These are phyloP conservation scores for Eucalyptus tenuipes DNA, from an alignment of 345 rosid genomes.

Conservation along the genomic window DNA sequence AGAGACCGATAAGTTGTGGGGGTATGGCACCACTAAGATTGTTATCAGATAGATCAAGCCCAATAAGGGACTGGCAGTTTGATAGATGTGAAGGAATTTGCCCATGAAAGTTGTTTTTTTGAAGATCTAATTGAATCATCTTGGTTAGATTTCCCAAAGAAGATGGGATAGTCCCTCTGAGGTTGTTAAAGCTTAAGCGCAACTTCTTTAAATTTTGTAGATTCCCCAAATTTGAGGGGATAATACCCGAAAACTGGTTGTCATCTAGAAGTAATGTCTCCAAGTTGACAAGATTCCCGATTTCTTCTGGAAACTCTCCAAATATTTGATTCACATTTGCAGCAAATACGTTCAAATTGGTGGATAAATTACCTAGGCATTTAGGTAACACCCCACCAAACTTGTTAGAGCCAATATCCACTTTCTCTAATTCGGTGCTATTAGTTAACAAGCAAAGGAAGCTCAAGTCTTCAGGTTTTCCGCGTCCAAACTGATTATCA, in stretches of 20 bases:
- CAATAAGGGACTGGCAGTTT: accelerated
- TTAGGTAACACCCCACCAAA: background rate
- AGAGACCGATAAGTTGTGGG: background rate
- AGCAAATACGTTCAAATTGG: accelerated
- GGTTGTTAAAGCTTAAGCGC: accelerated
- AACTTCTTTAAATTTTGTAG: accelerated
- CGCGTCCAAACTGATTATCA: accelerated
- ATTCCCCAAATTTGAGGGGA: background rate
- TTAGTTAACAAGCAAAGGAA: background rate
- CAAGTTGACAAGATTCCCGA: background rate
- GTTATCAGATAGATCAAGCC: accelerated
- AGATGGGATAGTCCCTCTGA: background rate
- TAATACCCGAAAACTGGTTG: background rate
- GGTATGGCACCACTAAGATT: background rate
- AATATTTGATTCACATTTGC: accelerated
- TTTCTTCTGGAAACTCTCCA: background rate
- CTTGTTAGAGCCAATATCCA: accelerated
- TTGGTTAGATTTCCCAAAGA: background rate
- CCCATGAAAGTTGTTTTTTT: background rate
- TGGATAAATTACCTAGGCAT: background rate
- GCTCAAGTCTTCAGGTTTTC: background rate
- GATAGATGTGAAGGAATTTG: background rate
- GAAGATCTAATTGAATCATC: accelerated
- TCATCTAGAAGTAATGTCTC: accelerated
- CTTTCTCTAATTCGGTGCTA: accelerated